Conservation (phyloP, 2,329 filamentous ascomycete species). For the Dothistroma pini region DNA sequence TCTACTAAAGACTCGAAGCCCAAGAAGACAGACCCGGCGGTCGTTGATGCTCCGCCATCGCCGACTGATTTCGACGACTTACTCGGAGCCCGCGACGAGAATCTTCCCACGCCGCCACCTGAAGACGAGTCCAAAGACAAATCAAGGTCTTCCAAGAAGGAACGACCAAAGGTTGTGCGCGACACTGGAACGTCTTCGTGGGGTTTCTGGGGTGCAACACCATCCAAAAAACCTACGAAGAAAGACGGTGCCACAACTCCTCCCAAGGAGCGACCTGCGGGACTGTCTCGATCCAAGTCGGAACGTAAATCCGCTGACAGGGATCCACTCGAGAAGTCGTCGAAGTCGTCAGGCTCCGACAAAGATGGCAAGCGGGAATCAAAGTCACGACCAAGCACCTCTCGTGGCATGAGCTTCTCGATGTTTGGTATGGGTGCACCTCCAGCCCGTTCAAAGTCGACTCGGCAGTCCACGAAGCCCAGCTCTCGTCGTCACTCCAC, state of each 20-base stretch:
- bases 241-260: slow-evolving; percentile 40
- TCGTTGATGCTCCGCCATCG: slow-evolving; percentile 19
- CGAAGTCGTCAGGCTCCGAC: slow-evolving; percentile 71
- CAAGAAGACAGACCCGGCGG: slow-evolving; percentile 36
- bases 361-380: slow-evolving; percentile 54
- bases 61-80: slow-evolving; percentile 25
- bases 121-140: slow-evolving; percentile 46
- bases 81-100: slow-evolving; percentile 30
- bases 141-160: slow-evolving; percentile 62
- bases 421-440: slow-evolving; percentile 55
- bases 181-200: slow-evolving; percentile 61
- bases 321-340: slow-evolving; percentile 54
- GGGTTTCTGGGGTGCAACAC: slow-evolving; percentile 66
- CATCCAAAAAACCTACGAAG: slow-evolving; percentile 30
- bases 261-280: slow-evolving; percentile 40
- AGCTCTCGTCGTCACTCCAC: slow-evolving; percentile 57
- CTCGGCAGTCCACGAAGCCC: slow-evolving; percentile 50
- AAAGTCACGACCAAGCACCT: slow-evolving; percentile 51
- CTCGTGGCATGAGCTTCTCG: slow-evolving; percentile 57
- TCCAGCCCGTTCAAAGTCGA: slow-evolving; percentile 59
- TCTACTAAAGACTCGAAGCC: slow-evolving; percentile 36
- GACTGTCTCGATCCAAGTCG: slow-evolving; percentile 55
- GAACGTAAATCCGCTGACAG: slow-evolving; percentile 51
- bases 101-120: slow-evolving; percentile 50
- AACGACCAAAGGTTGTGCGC: slow-evolving; percentile 72